Base-by-base conservation (phyloP, 2,329 filamentous ascomycete species). In the Lomentospora prolificans region DNA sequence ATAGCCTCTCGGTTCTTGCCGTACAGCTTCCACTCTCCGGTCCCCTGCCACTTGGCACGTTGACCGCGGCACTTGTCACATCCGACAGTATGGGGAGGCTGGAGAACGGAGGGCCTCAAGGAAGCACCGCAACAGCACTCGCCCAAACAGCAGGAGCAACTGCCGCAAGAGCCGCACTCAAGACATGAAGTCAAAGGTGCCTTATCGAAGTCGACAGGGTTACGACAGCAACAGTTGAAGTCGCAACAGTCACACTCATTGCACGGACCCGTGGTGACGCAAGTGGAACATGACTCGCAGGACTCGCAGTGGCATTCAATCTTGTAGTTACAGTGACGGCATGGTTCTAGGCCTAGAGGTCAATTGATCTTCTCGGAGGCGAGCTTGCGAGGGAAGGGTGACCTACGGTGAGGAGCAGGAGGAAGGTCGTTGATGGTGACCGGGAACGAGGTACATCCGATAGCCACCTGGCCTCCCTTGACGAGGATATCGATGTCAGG, bases 201-300 rank as follows among this genome's bases (percentile, higher is more conserved):
- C 30, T 27, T n/a, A 17, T 19, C 30, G 19, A 19, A 12, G 8
- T 1, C 51, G 30, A 14, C 14, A 10, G 52, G 36, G 36, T 28
- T 46, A n/a, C 52, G 52, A 31, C 52, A 54, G 52, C 52, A 54
- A 28, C 52, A 54, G 19, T 25, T 19, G 36, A 54, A 54, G 24
- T 46, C 28, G 52, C 52, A 54, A 14, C 52, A 54, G 14, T 25
- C n/a, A 27, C 52, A 54, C 8, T 12, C 12, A 1, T 44, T 9
- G 52, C 52, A 54, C 24, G 52, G 28, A 14, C 24, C 24, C 12
- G 52, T 54, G 14, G 52, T 24, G 19, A 27, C 25, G n/a, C 52
- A 54, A 12, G 36, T 22, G 4, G 52, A 54, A 22, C 52, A 54
- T 7, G 30, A 14, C 7, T 39, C 17, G 36, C 52, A 54, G 8